Percentiles rank a stretch among this genome's conserved stretches.
phyloP scores from a whole-genome alignment of 1,284 basidiomycete genomes.

The Cerrena zonata region DNA sequence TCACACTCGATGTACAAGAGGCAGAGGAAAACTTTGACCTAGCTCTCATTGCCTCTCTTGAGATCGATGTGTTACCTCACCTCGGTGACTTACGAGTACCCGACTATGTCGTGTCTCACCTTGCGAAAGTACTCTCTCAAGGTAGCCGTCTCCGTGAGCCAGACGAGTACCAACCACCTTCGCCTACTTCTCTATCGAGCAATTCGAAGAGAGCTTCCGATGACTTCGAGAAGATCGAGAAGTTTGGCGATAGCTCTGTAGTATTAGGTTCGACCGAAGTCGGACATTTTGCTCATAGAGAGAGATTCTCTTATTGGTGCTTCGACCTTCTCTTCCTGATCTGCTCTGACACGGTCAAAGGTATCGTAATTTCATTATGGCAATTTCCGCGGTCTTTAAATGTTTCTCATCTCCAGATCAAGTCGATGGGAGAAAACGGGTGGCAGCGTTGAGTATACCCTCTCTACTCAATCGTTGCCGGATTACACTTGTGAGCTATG shows the following conservation, averaged over 20 bases:
- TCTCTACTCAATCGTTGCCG: slow-evolving; percentile 71
- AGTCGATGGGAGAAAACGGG: slow-evolving; percentile 51
- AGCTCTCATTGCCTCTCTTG: slow-evolving; percentile 71
- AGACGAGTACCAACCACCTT: slow-evolving; percentile 21
- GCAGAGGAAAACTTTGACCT: slow-evolving; percentile 87
- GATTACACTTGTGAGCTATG: slow-evolving; percentile 61
- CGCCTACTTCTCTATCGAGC: slow-evolving; percentile 18
- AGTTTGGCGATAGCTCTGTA: slow-evolving; percentile 29
- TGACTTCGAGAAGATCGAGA: slow-evolving; percentile 37
- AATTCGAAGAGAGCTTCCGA: slow-evolving; percentile 16
- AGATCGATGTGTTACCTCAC: slow-evolving; percentile 73
- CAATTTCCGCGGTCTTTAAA: not conserved
- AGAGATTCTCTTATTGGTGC: slow-evolving; percentile 90
- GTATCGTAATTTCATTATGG: slow-evolving; percentile 30
- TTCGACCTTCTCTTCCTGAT: slow-evolving; percentile 83
- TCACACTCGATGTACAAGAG: slow-evolving; percentile 62
- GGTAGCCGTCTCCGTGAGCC: slow-evolving; percentile 68
- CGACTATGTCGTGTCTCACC: slow-evolving; percentile 62
- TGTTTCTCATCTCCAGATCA: slow-evolving; percentile 39
- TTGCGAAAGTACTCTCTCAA: slow-evolving; percentile 70
- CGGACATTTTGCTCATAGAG: slow-evolving; percentile 57
- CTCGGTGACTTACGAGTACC: slow-evolving; percentile 69
- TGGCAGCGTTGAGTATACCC: slow-evolving; percentile 68
- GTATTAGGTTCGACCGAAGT: slow-evolving; percentile 58
- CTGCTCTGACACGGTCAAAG: slow-evolving; percentile 59